Base-by-base conservation (phyloP, 352 stramenopile species). In the Globisporangium iwayamae region DNA sequence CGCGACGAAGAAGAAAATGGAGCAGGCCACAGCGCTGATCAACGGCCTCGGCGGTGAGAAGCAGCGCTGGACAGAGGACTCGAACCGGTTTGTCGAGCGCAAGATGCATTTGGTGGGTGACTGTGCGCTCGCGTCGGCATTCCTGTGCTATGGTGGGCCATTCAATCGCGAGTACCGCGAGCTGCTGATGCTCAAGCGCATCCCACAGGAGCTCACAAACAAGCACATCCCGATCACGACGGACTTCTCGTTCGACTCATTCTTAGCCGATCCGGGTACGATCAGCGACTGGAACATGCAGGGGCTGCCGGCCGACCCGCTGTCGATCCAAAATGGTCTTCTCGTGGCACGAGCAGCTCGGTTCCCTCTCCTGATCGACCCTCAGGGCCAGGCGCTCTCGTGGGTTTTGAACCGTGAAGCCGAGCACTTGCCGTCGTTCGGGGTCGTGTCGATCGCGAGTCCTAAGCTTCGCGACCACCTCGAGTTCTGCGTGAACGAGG, bases 271-370 rank as follows among this genome's bases (percentile, higher is more conserved):
- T 63, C 69, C 80, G 20, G 84, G 83, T 14, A 91, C 76, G 0
- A 76, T 96, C 52, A 89, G 86, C 28, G 89, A 97, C 70, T 98
- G 90, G 91, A 93, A 82, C 41, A 58, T 97, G 46, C 81, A 95
- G 51, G 89, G 90, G 2, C 72, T 98, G 9, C 89, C 91, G 28
- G 87, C 86, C 0, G 91, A 98, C 61, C 73, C 85, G 7, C 70
- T 97, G 0, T 97, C 89, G 0, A 96, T 96, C 56, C 88, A 98
- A 66, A 98, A 98, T 62, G 91, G 89, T 9, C 86, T 97, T 55
- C 66, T 98, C 5, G 88, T 97, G 8, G 91, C 86, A 5, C 61
- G 83, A 69, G 87, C 77, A 9, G 78, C 74, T 5, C 76, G 89
- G 8, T 97, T 86, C 52, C 90, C 90, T 7, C 67, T 98, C 13